Conservation (phyloP, 176 grass and related monocot genomes). For the Phoenix roebelenii region DNA sequence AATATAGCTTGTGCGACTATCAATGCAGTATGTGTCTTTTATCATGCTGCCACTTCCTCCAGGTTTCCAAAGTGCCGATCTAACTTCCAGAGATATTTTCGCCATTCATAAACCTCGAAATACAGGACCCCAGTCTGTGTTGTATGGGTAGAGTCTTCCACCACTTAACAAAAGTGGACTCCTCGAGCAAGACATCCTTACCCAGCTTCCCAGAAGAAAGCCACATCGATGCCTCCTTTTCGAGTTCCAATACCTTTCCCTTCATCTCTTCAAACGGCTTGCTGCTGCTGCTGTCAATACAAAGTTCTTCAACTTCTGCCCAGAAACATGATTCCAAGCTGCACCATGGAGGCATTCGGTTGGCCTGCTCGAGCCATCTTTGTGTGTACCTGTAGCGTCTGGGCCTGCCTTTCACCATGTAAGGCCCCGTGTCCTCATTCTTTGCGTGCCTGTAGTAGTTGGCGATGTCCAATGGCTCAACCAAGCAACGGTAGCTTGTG, state of each 20-base stretch:
- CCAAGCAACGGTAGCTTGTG: conserved; percentile 56
- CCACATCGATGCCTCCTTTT: conserved; percentile 53
- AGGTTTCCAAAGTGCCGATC: no score
- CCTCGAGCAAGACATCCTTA: conserved; percentile 53
- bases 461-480: conserved; percentile 94
- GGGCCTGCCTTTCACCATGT: conserved; percentile 7
- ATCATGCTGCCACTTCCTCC: no score
- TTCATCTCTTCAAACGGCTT: conserved; percentile 44
- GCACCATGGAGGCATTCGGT: neutral
- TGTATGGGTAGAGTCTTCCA: conserved; percentile 76
- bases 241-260: conserved; percentile 49
- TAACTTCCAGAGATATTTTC: neutral
- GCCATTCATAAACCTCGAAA: conserved; percentile 28
- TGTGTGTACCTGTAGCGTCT: neutral
- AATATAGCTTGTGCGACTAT: no score
- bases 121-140: conserved; percentile 50
- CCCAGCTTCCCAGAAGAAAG: conserved; percentile 47
- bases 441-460: conserved; percentile 61
- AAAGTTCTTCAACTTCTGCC: conserved; percentile 76
- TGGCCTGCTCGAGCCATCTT: conserved; percentile 23
- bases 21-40: no score
- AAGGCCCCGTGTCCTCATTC: conserved; percentile 2
- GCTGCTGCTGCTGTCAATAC: conserved; percentile 48
- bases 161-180: conserved; percentile 71
- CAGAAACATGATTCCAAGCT: conserved; percentile 50